Conservation (phyloP, 805 yeast genomes). For the Lipomyces orientalis region DNA sequence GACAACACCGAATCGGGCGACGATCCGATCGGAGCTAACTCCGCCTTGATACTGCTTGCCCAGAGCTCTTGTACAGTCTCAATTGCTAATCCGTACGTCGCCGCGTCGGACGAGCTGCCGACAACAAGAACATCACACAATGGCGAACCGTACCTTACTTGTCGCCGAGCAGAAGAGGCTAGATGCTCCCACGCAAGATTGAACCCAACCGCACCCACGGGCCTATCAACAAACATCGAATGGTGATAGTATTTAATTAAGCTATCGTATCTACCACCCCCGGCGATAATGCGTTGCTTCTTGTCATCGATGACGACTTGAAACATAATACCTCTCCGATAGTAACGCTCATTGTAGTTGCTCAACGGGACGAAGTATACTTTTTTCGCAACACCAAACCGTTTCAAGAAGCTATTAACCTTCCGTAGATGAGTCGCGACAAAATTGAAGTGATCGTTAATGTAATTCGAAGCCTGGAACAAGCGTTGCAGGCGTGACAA, state of each 20-base stretch:
- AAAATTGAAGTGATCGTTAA: conserved; percentile 72
- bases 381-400: conserved; percentile 63
- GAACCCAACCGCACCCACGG: conserved; percentile 79
- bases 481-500: conserved; percentile 54
- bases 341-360: conserved; percentile 81
- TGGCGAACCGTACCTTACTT: conserved; percentile 12
- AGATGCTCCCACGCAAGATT: conserved; percentile 76
- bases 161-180: conserved; percentile 47
- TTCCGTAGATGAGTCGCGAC: conserved; percentile 66
- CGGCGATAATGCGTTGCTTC: conserved; percentile 63
- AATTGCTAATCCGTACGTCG: conserved; percentile 65
- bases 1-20: conserved; percentile 67
- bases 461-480: conserved; percentile 42
- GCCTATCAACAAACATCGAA: conserved; percentile 49
- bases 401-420: conserved; percentile 59
- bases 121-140: conserved; percentile 55
- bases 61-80: conserved; percentile 70
- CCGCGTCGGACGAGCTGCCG: conserved; percentile 65
- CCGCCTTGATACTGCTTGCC: conserved; percentile 81
- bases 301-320: conserved; percentile 76
- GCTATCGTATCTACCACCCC: conserved; percentile 92
- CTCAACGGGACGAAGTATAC: conserved; percentile 79
- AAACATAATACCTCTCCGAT: conserved; percentile 83
- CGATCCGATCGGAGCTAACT: conserved; percentile 50
- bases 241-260: conserved; percentile 71